These are phyloP conservation scores for Sclerotinia borealis DNA, from an alignment of 2,329 filamentous ascomycete genomes.

Conservation along the genomic window DNA sequence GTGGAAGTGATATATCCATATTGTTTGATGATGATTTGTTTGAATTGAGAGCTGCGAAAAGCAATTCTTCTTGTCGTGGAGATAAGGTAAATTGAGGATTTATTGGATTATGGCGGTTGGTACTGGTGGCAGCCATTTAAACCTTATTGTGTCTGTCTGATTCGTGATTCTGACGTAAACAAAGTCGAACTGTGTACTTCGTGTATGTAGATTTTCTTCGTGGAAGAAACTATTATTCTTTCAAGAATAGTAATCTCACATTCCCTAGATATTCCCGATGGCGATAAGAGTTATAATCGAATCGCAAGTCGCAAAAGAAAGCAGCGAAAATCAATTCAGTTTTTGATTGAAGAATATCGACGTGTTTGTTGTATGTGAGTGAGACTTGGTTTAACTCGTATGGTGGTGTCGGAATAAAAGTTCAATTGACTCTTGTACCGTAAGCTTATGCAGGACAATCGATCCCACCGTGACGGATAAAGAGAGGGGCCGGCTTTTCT, in stretches of 20 bases:
- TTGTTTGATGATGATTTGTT: slow-evolving; percentile 39
- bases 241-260: not conserved
- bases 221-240: not conserved
- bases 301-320: not conserved
- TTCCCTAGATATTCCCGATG: not conserved
- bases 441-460: slow-evolving; percentile 8
- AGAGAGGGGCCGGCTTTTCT: not conserved
- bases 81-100: slow-evolving; percentile 63
- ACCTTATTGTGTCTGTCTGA: not conserved
- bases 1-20: slow-evolving; percentile 24
- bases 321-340: not conserved
- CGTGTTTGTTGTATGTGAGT: not conserved
- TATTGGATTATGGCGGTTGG: slow-evolving; percentile 10
- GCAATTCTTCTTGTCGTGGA: slow-evolving; percentile 68
- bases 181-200: not conserved
- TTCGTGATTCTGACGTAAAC: slow-evolving; percentile 3
- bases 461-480: not conserved
- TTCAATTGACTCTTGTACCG: not conserved
- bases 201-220: not conserved
- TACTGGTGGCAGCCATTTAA: slow-evolving; percentile 1
- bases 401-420: not conserved
- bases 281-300: too few species aligned
- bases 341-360: not conserved
- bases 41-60: slow-evolving; percentile 70
- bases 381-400: not conserved